phyloP scores from a whole-genome alignment of 805 yeast species.

The Nakazawaea wyomingensis region DNA sequence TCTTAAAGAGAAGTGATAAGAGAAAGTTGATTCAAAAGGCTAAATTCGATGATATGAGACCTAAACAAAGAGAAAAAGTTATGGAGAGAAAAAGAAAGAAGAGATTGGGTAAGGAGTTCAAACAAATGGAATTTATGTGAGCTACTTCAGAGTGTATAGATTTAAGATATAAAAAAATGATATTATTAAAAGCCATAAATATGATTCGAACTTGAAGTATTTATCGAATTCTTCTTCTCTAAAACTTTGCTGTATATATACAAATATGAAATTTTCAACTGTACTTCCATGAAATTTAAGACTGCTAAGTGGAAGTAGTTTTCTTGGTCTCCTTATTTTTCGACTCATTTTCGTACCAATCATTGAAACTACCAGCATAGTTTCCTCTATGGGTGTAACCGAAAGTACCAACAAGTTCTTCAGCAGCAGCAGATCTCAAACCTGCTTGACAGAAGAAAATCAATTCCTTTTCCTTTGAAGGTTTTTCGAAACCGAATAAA shows the following conservation, averaged over 20 bases:
- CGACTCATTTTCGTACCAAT: constrained; percentile 59
- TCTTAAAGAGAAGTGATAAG: constrained; percentile 64
- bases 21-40: constrained; percentile 72
- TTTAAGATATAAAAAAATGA: background rate
- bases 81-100: constrained; percentile 86
- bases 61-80: constrained; percentile 69
- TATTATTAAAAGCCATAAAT: too few species aligned
- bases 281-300: background rate
- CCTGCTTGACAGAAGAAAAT: constrained; percentile 93
- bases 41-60: constrained; percentile 69
- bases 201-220: too few species aligned
- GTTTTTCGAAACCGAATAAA: constrained; percentile 78
- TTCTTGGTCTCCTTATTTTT: constrained; percentile 17
- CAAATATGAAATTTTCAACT: background rate
- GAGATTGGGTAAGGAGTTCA: constrained; percentile 77
- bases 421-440: constrained; percentile 84
- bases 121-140: constrained; percentile 28
- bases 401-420: constrained; percentile 83
- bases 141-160: background rate
- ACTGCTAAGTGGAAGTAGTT: too few species aligned
- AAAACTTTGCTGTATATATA: too few species aligned
- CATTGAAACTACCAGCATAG: constrained; percentile 82
- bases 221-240: too few species aligned
- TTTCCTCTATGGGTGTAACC: constrained; percentile 84
- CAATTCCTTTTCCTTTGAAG: constrained; percentile 61